Conservation (phyloP, 2,329 filamentous ascomycete genomes). For the Talaromyces piceae region DNA sequence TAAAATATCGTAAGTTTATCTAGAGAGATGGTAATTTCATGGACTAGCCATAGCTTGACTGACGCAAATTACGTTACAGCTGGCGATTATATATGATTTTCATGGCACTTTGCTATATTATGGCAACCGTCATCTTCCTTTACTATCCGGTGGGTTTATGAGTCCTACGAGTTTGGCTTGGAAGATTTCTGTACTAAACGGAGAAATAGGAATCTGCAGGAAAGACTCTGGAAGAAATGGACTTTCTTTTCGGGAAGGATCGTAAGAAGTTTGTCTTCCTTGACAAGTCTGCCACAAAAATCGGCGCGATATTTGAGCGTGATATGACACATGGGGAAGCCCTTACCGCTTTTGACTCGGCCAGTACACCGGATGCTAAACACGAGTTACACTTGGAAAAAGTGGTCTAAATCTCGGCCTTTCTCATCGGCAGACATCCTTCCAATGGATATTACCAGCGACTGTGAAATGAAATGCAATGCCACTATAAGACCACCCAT, state of each 20-base stretch:
- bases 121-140: conserved; percentile 17
- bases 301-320: conserved; percentile 20
- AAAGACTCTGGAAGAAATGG: conserved; percentile 18
- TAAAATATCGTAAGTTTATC: conserved; percentile 15
- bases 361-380: background rate
- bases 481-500: too few species aligned
- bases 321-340: conserved; percentile 18
- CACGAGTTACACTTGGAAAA: background rate
- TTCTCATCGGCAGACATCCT: too few species aligned
- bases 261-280: conserved; percentile 16
- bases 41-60: background rate
- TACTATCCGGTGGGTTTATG: conserved; percentile 16
- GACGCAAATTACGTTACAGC: conserved; percentile 2
- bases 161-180: too few species aligned
- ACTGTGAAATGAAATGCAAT: too few species aligned
- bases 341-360: conserved; percentile 16
- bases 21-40: background rate
- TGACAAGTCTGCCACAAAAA: conserved; percentile 15
- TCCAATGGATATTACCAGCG: too few species aligned
- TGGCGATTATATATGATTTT: conserved; percentile 20
- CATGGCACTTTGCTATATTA: conserved; percentile 18
- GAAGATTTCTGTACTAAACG: background rate
- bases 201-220: conserved; percentile 16
- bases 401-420: too few species aligned
- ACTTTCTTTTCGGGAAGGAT: conserved; percentile 16